A percentile compares a stretch with the other conserved stretches of the same genome.
Evolutionary conservation across 2,329 filamentous ascomycete genomes (phyloP).

Genomic region (Colletotrichum sublineola): DNA sequence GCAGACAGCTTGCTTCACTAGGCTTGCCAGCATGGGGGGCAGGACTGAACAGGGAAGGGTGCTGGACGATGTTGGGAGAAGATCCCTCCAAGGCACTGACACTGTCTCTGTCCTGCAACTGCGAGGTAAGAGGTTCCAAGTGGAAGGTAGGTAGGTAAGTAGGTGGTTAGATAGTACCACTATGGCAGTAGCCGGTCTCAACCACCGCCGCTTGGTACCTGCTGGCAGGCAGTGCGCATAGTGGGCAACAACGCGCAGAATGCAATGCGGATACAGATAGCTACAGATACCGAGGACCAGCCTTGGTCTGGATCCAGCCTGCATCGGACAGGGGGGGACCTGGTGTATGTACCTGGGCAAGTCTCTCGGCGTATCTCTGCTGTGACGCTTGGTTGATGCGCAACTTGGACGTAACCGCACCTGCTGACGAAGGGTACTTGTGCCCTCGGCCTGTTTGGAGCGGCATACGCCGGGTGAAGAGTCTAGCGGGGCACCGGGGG

Average conservation of each 20-base stretch:
- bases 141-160: background rate
- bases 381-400: constrained; percentile 6
- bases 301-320: constrained; percentile 32
- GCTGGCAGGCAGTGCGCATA: constrained; percentile 5
- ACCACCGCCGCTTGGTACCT: constrained; percentile 21
- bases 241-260: constrained; percentile 28
- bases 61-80: constrained; percentile 4
- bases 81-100: constrained; percentile 15
- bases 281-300: constrained; percentile 36
- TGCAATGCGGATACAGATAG: constrained; percentile 24
- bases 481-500: background rate
- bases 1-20: background rate
- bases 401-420: constrained; percentile 5
- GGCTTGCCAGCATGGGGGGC: constrained; percentile 14
- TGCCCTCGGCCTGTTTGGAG: background rate
- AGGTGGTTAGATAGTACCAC: constrained; percentile 5
- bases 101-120: constrained; percentile 16
- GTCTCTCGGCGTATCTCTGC: constrained; percentile 18
- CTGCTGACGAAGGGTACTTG: constrained; percentile 8
- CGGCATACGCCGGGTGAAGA: constrained; percentile 4
- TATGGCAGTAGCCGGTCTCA: background rate
- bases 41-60: background rate
- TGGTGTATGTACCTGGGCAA: constrained; percentile 9
- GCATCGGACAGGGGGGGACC: constrained; percentile 23
- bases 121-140: constrained; percentile 18